These are phyloP conservation scores for Penstemon davidsonii DNA, from an alignment of 257 asterid species.

Conservation along the genomic window DNA sequence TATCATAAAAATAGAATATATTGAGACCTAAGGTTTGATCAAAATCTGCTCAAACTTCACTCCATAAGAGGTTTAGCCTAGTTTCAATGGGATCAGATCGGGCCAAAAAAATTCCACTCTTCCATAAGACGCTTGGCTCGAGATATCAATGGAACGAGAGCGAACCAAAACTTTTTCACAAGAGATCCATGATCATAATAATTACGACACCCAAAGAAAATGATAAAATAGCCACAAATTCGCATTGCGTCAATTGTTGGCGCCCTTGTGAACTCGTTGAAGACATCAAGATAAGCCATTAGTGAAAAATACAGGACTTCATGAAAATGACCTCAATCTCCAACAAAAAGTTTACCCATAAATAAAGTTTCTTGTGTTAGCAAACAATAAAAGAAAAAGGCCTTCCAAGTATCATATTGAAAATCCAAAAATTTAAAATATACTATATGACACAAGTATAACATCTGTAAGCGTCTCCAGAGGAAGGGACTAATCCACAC, in stretches of 20 bases:
- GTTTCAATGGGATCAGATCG: too few relatives aligned
- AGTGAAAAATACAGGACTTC: slow-evolving; percentile 29
- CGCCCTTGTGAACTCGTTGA: slow-evolving; percentile 1
- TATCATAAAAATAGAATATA: too few relatives aligned
- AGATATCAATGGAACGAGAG: too few relatives aligned
- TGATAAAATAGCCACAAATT: neutral
- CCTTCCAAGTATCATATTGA: slow-evolving; percentile 29
- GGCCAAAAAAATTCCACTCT: too few relatives aligned
- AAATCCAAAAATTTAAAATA: neutral
- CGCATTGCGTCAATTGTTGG: neutral
- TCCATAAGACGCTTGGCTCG: too few relatives aligned
- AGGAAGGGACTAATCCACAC: too few relatives aligned
- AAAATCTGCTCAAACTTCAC: too few relatives aligned
- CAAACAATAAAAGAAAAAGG: slow-evolving; percentile 7
- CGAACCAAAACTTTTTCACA: too few relatives aligned
- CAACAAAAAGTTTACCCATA: slow-evolving; percentile 8
- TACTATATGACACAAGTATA: neutral
- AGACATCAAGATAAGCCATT: slow-evolving; percentile 26
- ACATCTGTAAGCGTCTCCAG: slow-evolving; percentile 5
- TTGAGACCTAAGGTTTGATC: too few relatives aligned
- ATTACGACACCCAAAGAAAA: neutral
- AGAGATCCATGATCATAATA: neutral
- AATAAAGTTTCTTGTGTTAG: slow-evolving; percentile 22
- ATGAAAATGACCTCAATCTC: neutral
- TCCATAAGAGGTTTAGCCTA: too few relatives aligned